phyloP scores from a whole-genome alignment of 2,329 filamentous ascomycete genomes.

The Xylaria sp. region DNA sequence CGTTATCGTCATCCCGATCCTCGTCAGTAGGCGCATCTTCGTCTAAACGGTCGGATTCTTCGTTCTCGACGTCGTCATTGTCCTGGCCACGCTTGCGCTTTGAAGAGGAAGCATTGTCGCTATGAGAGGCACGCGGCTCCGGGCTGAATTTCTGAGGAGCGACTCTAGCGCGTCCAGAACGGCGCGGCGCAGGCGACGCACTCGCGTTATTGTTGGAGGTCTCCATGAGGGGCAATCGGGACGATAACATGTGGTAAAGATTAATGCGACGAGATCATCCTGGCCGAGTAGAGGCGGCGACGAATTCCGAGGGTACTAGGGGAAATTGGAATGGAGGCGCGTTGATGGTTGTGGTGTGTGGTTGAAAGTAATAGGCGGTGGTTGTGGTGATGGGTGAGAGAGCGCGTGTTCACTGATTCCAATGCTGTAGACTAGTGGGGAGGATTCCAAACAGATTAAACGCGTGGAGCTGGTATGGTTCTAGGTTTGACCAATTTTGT shows the following conservation, averaged over 20 bases:
- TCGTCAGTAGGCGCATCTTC: constrained; percentile 50
- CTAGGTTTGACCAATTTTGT: too few relatives aligned
- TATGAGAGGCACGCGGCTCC: constrained; percentile 53
- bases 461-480: constrained; percentile 20
- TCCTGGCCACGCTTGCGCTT: constrained; percentile 66
- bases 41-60: constrained; percentile 58
- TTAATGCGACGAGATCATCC: constrained; percentile 45
- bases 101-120: constrained; percentile 53
- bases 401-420: constrained; percentile 21
- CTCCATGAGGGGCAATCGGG: constrained; percentile 61
- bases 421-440: constrained; percentile 31
- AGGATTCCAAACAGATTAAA: constrained; percentile 35
- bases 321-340: constrained; percentile 31
- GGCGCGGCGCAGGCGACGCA: constrained; percentile 65
- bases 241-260: constrained; percentile 52
- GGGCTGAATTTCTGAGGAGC: constrained; percentile 69
- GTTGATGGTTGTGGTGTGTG: constrained; percentile 25
- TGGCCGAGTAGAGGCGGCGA: constrained; percentile 28
- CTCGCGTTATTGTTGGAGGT: constrained; percentile 66
- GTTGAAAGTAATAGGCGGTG: not conserved
- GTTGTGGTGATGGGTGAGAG: constrained; percentile 18
- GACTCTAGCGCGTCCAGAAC: constrained; percentile 74
- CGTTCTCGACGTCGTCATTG: constrained; percentile 51
- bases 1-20: constrained; percentile 53
- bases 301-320: constrained; percentile 26